These are phyloP conservation scores for Alternaria hordeiaustralica DNA, from an alignment of 2,329 filamentous ascomycete species.

Conservation along the genomic window DNA sequence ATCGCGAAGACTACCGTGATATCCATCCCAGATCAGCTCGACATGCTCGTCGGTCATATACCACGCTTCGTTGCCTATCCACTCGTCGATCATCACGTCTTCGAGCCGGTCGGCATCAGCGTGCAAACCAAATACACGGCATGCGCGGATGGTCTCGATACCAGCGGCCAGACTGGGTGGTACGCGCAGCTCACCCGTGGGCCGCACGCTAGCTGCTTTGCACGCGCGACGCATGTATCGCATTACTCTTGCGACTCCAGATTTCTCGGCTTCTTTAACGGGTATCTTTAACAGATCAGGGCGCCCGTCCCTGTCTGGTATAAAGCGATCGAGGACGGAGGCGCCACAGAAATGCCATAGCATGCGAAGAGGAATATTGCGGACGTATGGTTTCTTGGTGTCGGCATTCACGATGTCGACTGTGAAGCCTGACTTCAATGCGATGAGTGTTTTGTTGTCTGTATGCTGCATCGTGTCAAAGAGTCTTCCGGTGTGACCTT, in stretches of 20 bases:
- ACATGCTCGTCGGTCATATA: neutral
- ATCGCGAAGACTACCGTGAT: neutral
- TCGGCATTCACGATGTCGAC: neutral
- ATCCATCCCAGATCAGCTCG: neutral
- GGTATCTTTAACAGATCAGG: neutral
- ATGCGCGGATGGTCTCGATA: neutral
- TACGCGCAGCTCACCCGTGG: neutral
- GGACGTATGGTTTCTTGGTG: neutral
- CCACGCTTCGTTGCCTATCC: neutral
- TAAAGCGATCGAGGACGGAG: neutral
- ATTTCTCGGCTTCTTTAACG: neutral
- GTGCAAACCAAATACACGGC: neutral
- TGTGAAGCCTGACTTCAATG: neutral
- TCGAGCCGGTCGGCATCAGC: neutral
- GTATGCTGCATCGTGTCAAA: neutral
- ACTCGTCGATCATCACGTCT: neutral
- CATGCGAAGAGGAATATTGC: neutral
- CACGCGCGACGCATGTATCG: neutral
- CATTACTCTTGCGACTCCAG: neutral
- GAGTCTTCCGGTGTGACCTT: neutral
- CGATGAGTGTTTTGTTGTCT: neutral
- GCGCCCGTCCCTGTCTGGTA: neutral
- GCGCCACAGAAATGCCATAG: neutral
- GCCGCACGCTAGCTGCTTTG: neutral
- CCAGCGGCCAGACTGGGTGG: neutral